Evolutionary conservation across 371 early-diverging fungal species (phyloP), one percentile per base, ranked within the genome.

Genomic region (Mucor lusitanicus): DNA sequence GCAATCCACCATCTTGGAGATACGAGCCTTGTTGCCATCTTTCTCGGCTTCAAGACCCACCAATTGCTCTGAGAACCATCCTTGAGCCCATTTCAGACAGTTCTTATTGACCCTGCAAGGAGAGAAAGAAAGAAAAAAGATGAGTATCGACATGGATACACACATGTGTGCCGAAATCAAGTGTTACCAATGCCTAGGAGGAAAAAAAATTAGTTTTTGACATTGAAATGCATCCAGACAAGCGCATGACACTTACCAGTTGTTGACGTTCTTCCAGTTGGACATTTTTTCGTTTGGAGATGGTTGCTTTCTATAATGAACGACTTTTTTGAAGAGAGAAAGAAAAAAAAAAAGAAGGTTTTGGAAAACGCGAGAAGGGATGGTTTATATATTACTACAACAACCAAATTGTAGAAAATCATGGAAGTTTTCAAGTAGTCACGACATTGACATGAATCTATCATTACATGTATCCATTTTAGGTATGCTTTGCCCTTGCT

Each of bases 41-140:
- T 72, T 69, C 30, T 80, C 76, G 11, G 71, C 79, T 59, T 80
- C 74, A 46, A 79, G 55, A 55, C 80, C 88, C 25, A 79, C 77
- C 19, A 94, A 82, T 59, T 85, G 70, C 40, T 82, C 69, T 12
- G 75, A 68, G 61, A 94, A 83, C 70, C 92, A 91, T 37, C 78
- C 75, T 60, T 90, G 87, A 39, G 94, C 83, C 95, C 95, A 94
- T 25, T 85, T 88, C 13, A 91, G 65, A 72, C 94, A 94, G 85
- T 94, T 93, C 79, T 93, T 94, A 64, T 90, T 91, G 59, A 93
- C 93, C 96, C 95, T 92, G 74, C 1, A 6, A 28, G 17, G 13
- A n/a, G n/a, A n/a, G 13, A 37, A 50, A 9, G 30, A 21, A 12
- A 35, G 12, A 35, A 35, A 11, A n/a, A 17, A 17, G 37, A 39